Conservation (phyloP, 2,329 filamentous ascomycete genomes). For the Orbilia quercus region DNA sequence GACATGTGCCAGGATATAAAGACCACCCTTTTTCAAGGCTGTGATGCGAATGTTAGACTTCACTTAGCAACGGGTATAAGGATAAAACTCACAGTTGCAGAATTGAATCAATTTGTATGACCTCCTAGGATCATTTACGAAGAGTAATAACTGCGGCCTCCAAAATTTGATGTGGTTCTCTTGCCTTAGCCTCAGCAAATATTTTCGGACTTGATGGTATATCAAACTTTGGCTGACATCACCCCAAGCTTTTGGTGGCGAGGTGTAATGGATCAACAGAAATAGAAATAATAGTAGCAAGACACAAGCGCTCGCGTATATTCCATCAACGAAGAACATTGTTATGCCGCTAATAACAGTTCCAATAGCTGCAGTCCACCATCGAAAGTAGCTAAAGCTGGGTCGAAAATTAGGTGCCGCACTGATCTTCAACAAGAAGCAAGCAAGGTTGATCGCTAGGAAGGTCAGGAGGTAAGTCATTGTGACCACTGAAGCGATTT, state of each 20-base stretch:
- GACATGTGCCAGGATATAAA: conserved; percentile 88
- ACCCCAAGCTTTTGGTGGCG: conserved; percentile 87
- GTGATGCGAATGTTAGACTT: too few relatives aligned
- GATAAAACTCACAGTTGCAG: conserved; percentile 72
- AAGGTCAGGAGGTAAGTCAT: conserved; percentile 96
- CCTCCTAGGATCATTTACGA: conserved; percentile 83
- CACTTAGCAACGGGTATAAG: too few relatives aligned
- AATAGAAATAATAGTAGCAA: conserved; percentile 80
- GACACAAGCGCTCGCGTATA: conserved; percentile 81
- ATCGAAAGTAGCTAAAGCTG: conserved; percentile 88
- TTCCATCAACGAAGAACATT: conserved; percentile 90
- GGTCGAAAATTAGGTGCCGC: conserved; percentile 90
- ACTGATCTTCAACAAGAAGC: conserved; percentile 85
- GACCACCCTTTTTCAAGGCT: conserved; percentile 81
- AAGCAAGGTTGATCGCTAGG: conserved; percentile 86
- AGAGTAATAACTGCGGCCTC: conserved; percentile 82
- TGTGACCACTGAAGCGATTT: conserved; percentile 87
- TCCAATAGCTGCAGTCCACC: conserved; percentile 81
- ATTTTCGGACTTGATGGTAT: conserved; percentile 88
- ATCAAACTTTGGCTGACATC: conserved; percentile 91
- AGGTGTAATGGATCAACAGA: conserved; percentile 83
- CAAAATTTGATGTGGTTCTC: conserved; percentile 90
- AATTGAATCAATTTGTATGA: conserved; percentile 88
- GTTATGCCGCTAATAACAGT: conserved; percentile 79
- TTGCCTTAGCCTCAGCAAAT: conserved; percentile 81